Conservation (phyloP, 345 rosid genomes). For the Salix udensis region DNA sequence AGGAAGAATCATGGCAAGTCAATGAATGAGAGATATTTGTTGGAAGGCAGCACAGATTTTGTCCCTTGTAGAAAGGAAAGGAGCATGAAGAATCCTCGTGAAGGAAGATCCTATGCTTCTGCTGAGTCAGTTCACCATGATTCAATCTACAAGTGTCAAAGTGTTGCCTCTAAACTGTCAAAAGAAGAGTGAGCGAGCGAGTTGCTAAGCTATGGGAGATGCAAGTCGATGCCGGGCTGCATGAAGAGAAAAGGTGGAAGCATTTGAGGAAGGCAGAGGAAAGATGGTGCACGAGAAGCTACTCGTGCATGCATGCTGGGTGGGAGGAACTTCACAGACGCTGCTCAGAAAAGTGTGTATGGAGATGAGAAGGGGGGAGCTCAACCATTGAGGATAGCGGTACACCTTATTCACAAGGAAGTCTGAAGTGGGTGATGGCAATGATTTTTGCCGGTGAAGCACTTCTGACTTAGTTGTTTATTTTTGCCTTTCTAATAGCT, state of each 20-base stretch:
- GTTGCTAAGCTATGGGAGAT: constrained; percentile 72
- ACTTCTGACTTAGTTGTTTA: neutral
- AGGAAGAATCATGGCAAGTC: constrained; percentile 36
- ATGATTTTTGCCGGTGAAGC: constrained; percentile 73
- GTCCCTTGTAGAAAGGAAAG: constrained; percentile 23
- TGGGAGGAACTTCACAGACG: constrained; percentile 76
- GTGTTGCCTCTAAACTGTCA: constrained; percentile 54
- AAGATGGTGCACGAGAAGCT: constrained; percentile 62
- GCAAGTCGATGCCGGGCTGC: constrained; percentile 84
- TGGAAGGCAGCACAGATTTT: constrained; percentile 21
- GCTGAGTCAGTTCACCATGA: constrained; percentile 18
- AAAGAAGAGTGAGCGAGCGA: constrained; percentile 56
- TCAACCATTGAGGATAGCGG: constrained; percentile 85
- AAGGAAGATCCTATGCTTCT: constrained; percentile 13
- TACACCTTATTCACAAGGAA: constrained; percentile 71
- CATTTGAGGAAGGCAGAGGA: constrained; percentile 82
- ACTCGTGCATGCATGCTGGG: constrained; percentile 29
- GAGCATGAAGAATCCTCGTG: neutral
- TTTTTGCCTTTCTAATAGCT: neutral
- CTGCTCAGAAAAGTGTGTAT: constrained; percentile 70
- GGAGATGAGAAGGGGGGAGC: constrained; percentile 91
- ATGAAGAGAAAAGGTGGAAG: constrained; percentile 92
- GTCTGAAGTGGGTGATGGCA: constrained; percentile 58
- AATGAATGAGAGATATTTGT: constrained; percentile 12
- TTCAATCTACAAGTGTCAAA: constrained; percentile 35